A percentile compares a stretch with the other conserved stretches of the same genome.
Evolutionary conservation across 2,329 filamentous ascomycete genomes (phyloP).

Genomic region (Curvularia lunata): DNA sequence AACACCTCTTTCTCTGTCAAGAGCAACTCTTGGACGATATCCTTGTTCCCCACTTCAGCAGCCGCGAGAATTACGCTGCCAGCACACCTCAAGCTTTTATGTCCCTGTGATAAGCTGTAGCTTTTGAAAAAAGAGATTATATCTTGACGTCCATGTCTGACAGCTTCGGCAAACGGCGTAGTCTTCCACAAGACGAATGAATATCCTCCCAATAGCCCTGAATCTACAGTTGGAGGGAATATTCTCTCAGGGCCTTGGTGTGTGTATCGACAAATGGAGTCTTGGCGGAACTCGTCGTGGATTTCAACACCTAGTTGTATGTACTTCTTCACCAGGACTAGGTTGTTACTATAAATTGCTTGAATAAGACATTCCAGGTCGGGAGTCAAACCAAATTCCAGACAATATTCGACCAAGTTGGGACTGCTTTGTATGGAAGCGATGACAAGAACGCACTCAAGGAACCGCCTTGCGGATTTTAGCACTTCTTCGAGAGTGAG

Average conservation of each 20-base stretch:
- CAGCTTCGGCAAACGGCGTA: slow-evolving; percentile 2
- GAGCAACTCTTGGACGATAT: background rate
- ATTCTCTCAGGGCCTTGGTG: too few species aligned
- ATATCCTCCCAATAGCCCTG: background rate
- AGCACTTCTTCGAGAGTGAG: background rate
- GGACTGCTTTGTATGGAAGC: background rate
- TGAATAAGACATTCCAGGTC: background rate
- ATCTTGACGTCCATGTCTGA: background rate
- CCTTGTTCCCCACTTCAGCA: background rate
- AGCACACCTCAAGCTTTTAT: fast-evolving
- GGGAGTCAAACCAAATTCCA: background rate
- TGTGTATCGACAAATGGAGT: too few species aligned
- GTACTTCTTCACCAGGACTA: background rate
- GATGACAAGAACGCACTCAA: background rate
- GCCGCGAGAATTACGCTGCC: background rate
- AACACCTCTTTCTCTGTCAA: background rate
- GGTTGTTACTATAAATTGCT: background rate
- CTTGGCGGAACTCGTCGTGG: too few species aligned
- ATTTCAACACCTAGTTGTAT: background rate
- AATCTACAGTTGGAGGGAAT: background rate
- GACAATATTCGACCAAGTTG: background rate
- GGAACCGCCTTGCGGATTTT: fast-evolving
- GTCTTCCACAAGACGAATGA: fast-evolving
- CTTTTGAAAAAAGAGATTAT: background rate
- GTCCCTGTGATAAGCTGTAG: background rate